Base-by-base conservation (phyloP, 2,329 filamentous ascomycete genomes). In the Talaromyces amestolkiae region DNA sequence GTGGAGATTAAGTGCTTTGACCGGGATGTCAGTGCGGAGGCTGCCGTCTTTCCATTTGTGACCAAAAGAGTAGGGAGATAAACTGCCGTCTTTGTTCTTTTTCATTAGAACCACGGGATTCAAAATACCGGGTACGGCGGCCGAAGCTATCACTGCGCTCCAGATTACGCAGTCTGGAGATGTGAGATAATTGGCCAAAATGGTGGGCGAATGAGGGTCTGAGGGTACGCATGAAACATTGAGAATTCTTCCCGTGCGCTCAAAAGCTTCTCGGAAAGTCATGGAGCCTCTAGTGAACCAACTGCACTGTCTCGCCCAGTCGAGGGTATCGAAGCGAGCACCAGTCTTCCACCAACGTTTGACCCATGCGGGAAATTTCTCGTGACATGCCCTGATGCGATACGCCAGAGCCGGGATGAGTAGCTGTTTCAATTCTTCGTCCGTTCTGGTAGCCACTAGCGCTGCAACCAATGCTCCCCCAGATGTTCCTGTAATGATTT, bases 21-120 rank as follows among this genome's bases (percentile, higher is more conserved):
- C 87, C 0, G 95, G 95, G 33, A 99, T 97, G 73, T 99, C 95
- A 1, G 95, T 99, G 43, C 95, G 87, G 63, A 99, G 81, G 70
- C 91, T 95, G 62, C 95, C 95, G 76, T 99, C 95, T 78, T 99
- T 99, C 95, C 95, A 99, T 80, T 98, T 98, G 82, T 98, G 93
- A 0, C 95, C 95, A 74, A 99, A 99, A 0, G 92, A 96, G 78
- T 97, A 99, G 0, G 95, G 95, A 0, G 88, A 87, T 3, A 99
- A 83, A 2, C 83, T 88, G 1, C 93, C 93, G 66, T 93, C 86
- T 19, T 84, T 83, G 62, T 86, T 91, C 80, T 96, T 97, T 83
- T 88, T 88, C 89, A 97, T 93, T 82, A 92, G 91, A 8, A 99
- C 87, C 1, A 99, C 94, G 0, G 95, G 95, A 73, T 98, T 98